Conservation (phyloP, 1,284 basidiomycete genomes). For the Trichosporon asahii region DNA sequence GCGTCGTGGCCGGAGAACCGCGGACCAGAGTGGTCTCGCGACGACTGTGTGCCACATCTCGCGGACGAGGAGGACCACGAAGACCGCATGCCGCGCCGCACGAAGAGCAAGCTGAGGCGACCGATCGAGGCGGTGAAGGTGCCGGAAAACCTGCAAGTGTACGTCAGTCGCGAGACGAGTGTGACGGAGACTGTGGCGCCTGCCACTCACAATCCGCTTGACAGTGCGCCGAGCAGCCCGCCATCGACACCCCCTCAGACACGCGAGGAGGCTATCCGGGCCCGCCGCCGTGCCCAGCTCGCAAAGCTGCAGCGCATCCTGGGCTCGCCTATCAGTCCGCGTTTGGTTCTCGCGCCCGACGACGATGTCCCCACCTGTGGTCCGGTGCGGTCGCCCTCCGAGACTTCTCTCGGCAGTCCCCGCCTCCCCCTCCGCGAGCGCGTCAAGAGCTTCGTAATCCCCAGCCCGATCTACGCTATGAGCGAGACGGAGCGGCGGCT, state of each 20-base stretch:
- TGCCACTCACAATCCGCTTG: not conserved
- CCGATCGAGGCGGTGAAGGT: not conserved
- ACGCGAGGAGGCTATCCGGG: conserved; percentile 24
- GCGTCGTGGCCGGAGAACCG: conserved; percentile 23
- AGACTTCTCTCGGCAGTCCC: not conserved
- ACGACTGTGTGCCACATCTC: conserved; percentile 30
- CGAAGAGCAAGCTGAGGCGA: not conserved
- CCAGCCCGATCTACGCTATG: conserved; percentile 10
- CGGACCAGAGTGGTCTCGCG: conserved; percentile 30
- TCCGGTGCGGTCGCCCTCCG: not conserved
- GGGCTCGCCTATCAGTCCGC: conserved; percentile 28
- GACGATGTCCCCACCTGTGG: conserved; percentile 2
- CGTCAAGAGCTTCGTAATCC: not conserved
- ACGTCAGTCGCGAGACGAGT: conserved; percentile 29
- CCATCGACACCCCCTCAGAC: conserved; percentile 3
- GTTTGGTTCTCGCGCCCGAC: conserved; percentile 14
- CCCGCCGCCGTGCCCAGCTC: conserved; percentile 28
- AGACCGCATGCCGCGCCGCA: not conserved
- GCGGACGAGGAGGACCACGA: not conserved
- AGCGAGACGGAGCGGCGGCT: conserved; percentile 28
- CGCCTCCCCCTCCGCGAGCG: not conserved
- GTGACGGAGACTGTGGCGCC: conserved; percentile 28
- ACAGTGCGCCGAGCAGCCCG: not conserved
- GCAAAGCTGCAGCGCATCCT: conserved; percentile 37
- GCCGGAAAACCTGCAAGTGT: conserved; percentile 21